A percentile compares a stretch with the other conserved stretches of the same genome.
Evolutionary conservation across 495 filamentous ascomycete species (phyloP).

Genomic region (Xylaria acuta): DNA sequence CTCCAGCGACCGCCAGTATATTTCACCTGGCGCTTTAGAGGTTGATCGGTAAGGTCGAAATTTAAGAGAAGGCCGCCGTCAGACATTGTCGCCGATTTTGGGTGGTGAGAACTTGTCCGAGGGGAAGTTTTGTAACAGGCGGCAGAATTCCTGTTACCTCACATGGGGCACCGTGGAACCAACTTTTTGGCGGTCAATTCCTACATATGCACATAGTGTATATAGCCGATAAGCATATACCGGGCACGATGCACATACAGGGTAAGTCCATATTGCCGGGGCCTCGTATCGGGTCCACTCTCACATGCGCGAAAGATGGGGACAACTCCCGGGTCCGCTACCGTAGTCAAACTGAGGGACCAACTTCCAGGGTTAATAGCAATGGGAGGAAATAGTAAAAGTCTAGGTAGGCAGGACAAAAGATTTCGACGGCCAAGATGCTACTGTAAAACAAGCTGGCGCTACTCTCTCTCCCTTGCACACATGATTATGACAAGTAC

Average conservation of each 20-base stretch:
- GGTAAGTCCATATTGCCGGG: no score
- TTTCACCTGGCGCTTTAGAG: constrained; percentile 64
- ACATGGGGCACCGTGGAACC: no score
- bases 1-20: constrained; percentile 93
- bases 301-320: no score
- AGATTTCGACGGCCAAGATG: no score
- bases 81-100: constrained; percentile 64
- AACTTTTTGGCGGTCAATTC: constrained; percentile 38
- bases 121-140: constrained; percentile 24
- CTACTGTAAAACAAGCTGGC: neutral
- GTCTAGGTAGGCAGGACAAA: neutral
- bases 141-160: constrained; percentile 32
- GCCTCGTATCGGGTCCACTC: no score
- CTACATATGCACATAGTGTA: neutral
- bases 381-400: neutral
- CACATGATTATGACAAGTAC: neutral
- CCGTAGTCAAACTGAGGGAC: no score
- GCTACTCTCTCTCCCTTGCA: neutral
- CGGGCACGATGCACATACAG: neutral
- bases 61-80: constrained; percentile 95
- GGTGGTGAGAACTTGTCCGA: constrained; percentile 2
- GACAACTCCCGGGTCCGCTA: no score
- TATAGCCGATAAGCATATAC: constrained; percentile 5
- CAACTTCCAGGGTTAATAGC: no score
- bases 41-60: constrained; percentile 74